phyloP scores from a whole-genome alignment of 2,329 filamentous ascomycete genomes.

The Ophiostoma himal-ulmi region DNA sequence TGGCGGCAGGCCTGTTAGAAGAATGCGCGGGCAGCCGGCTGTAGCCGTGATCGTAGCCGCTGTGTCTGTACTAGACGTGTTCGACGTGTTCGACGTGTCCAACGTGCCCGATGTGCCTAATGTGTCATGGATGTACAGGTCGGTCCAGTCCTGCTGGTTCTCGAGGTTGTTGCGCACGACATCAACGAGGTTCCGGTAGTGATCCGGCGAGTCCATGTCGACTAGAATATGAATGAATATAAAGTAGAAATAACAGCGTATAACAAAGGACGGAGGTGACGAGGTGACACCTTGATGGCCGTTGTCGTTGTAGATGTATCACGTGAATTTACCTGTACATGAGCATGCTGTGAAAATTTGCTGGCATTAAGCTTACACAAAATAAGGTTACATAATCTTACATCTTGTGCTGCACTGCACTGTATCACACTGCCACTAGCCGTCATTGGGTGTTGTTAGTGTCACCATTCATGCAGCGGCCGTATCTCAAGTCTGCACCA shows the following conservation, averaged over 20 bases:
- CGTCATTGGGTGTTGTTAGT: not conserved
- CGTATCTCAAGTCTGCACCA: not conserved
- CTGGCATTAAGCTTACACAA: not conserved
- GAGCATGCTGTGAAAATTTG: not conserved
- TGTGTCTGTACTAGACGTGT: constrained; percentile 32
- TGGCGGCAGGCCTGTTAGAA: constrained; percentile 69
- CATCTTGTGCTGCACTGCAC: not conserved
- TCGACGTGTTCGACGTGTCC: too few relatives aligned
- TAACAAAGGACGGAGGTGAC: not conserved
- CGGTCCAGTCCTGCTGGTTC: constrained; percentile 70
- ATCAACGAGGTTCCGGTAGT: constrained; percentile 43
- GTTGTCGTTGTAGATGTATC: not conserved
- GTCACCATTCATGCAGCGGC: not conserved
- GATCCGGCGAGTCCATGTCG: not conserved
- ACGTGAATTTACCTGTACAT: not conserved
- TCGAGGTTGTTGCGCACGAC: constrained; percentile 65
- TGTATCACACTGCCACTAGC: not conserved
- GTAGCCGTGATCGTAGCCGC: not conserved
- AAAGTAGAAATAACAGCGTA: not conserved
- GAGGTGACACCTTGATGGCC: not conserved
- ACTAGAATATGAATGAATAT: not conserved
- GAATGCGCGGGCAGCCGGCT: constrained; percentile 45
- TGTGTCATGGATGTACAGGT: constrained; percentile 46
- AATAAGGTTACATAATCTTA: not conserved
- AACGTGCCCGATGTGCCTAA: too few relatives aligned